phyloP scores from a whole-genome alignment of 176 grass and related monocot species.

The Cocos nucifera region DNA sequence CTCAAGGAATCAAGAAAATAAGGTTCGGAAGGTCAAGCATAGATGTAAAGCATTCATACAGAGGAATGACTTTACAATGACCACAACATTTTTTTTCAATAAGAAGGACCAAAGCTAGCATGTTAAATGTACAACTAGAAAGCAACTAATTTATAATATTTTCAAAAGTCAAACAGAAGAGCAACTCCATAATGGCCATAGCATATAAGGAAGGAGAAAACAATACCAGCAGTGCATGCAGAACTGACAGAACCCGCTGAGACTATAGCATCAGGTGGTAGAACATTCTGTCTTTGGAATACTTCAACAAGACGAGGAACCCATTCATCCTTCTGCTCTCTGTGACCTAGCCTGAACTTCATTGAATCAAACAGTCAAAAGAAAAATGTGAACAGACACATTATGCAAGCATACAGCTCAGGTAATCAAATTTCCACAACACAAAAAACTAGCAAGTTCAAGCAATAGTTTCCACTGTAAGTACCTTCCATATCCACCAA shows the following conservation, averaged over 20 bases:
- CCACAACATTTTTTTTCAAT: too few species aligned
- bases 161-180: too few species aligned
- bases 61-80: too few species aligned
- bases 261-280: conserved; percentile 67
- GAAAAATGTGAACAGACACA: too few species aligned
- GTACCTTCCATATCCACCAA: conserved; percentile 97
- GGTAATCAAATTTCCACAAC: too few species aligned
- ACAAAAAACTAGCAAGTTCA: not conserved
- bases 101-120: too few species aligned
- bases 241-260: conserved; percentile 79
- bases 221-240: conserved; percentile 86
- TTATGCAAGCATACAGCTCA: too few species aligned
- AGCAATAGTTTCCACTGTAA: not conserved
- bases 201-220: not conserved
- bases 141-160: too few species aligned
- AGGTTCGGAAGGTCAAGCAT: too few species aligned
- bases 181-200: not conserved
- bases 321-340: conserved; percentile 98
- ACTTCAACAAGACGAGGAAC: conserved; percentile 81
- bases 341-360: conserved; percentile 72
- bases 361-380: not conserved
- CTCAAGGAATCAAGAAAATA: too few species aligned
- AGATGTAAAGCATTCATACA: too few species aligned
- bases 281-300: conserved; percentile 76
- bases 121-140: too few species aligned